Percentiles rank a stretch among this genome's conserved stretches.
Conservation (phyloP, 192 early-diverging fungal species). For the Coemansia pectinata region DNA sequence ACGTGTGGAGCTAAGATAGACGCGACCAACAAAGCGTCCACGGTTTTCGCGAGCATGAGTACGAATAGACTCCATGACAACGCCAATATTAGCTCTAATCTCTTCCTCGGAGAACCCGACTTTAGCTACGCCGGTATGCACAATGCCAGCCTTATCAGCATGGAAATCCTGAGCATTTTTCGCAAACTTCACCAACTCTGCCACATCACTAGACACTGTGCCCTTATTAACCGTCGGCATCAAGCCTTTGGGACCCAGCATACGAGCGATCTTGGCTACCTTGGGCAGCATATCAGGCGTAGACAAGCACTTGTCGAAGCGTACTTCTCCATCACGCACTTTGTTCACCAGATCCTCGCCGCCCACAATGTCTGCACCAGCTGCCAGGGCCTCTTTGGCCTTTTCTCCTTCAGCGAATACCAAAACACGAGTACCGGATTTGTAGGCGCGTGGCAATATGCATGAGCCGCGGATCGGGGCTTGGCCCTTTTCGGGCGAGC, state of each 20-base stretch:
- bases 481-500: conserved; percentile 71
- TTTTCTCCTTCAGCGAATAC: conserved; percentile 88
- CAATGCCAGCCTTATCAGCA: conserved; percentile 69
- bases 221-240: conserved; percentile 90
- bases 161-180: conserved; percentile 75
- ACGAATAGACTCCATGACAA: conserved; percentile 63
- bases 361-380: conserved; percentile 85
- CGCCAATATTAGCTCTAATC: conserved; percentile 57
- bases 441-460: conserved; percentile 66
- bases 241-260: conserved; percentile 92
- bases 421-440: conserved; percentile 58
- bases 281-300: conserved; percentile 88
- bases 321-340: conserved; percentile 61
- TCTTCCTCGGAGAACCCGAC: conserved; percentile 35
- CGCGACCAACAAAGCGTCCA: conserved; percentile 60
- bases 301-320: conserved; percentile 83
- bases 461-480: conserved; percentile 83
- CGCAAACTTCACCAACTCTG: conserved; percentile 61
- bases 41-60: conserved; percentile 54
- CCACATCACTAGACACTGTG: conserved; percentile 80
- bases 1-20: conserved; percentile 67
- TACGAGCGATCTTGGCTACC: conserved; percentile 83
- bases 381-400: conserved; percentile 76
- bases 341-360: conserved; percentile 81
- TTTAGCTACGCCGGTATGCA: conserved; percentile 63